These are phyloP conservation scores for Penicillium verhagenii DNA, from an alignment of 495 filamentous ascomycete species.

Conservation along the genomic window DNA sequence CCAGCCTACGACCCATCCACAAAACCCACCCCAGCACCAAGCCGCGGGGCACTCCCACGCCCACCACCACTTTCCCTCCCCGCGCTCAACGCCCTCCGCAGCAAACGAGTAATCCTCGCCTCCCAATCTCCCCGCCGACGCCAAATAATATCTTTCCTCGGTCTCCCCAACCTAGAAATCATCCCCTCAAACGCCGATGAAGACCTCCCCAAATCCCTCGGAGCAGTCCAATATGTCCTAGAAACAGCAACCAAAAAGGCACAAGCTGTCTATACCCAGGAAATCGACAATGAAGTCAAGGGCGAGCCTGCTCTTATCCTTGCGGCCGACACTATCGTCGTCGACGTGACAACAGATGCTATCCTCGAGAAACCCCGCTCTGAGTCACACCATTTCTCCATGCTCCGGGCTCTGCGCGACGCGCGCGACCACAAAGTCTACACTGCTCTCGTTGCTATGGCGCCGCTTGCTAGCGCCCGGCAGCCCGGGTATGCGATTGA, in stretches of 20 bases:
- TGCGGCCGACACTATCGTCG: constrained; percentile 89
- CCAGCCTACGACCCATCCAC: constrained; percentile 35
- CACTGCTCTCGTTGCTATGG: constrained; percentile 78
- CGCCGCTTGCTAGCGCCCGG: constrained; percentile 69
- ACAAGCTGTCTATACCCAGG: constrained; percentile 69
- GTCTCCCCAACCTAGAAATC: constrained; percentile 76
- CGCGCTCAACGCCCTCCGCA: constrained; percentile 66
- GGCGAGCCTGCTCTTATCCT: constrained; percentile 83
- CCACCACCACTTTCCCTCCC: constrained; percentile 74
- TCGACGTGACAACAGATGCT: constrained; percentile 56
- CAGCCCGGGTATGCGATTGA: constrained; percentile 85
- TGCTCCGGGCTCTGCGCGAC: constrained; percentile 79
- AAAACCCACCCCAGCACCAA: constrained; percentile 11
- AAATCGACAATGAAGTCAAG: constrained; percentile 54
- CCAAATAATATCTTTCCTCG: constrained; percentile 71
- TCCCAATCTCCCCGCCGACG: constrained; percentile 81
- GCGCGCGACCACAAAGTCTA: constrained; percentile 70
- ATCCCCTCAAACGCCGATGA: constrained; percentile 78
- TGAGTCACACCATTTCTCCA: constrained; percentile 76
- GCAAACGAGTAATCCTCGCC: constrained; percentile 79
- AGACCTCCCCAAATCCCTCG: constrained; percentile 75
- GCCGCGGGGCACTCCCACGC: constrained; percentile 35
- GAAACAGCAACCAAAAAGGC: constrained; percentile 82
- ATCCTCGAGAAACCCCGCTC: constrained; percentile 88
- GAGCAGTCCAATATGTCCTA: constrained; percentile 86